Evolutionary conservation across 441 rosid species (phyloP).

Genomic region (Aquilaria agallochum): DNA sequence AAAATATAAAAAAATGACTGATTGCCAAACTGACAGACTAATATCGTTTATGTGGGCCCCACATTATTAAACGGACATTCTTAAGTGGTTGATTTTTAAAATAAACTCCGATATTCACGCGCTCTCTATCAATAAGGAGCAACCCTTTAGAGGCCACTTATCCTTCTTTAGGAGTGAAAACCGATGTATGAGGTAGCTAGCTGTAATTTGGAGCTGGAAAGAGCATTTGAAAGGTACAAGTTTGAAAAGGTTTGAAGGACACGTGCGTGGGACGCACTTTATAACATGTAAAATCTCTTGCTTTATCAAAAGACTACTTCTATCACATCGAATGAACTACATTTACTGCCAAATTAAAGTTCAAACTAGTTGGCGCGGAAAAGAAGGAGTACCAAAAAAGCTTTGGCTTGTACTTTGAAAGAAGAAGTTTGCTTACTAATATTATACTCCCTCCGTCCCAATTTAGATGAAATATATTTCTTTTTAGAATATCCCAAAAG

Average conservation of each 20-base stretch:
- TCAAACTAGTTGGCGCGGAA: too few species aligned
- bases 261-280: constrained; percentile 8
- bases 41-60: too few species aligned
- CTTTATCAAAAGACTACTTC: constrained; percentile 10
- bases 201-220: not conserved
- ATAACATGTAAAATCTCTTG: constrained; percentile 6
- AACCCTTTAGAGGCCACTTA: too few species aligned
- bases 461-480: too few species aligned
- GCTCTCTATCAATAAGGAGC: not conserved
- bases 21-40: too few species aligned
- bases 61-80: too few species aligned
- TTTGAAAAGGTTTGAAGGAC: not conserved
- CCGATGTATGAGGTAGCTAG: not conserved
- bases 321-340: not conserved
- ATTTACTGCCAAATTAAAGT: not conserved
- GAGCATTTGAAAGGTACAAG: not conserved
- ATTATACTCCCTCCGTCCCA: too few species aligned
- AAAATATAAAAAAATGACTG: too few species aligned
- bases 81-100: too few species aligned
- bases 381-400: too few species aligned
- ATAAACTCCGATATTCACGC: not conserved
- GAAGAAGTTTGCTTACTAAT: not conserved
- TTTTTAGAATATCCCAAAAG: too few species aligned
- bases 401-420: not conserved
- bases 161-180: too few species aligned